Conservation (phyloP, 257 asterid species). For the Capsicum rhomboideum region DNA sequence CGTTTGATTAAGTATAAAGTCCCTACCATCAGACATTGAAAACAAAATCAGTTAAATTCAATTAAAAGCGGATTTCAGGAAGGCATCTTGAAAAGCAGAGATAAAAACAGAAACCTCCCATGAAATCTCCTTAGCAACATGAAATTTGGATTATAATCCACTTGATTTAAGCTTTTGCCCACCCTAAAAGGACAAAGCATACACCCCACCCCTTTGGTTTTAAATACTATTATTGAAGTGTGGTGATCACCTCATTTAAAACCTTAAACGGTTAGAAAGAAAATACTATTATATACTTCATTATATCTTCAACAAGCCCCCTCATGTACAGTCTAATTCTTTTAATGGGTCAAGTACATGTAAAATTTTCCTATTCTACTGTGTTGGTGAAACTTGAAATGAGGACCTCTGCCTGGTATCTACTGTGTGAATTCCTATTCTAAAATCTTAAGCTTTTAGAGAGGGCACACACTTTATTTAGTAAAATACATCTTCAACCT, state of each 20-base stretch:
- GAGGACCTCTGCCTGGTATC: not conserved
- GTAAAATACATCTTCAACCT: not conserved
- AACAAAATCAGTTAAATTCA: not conserved
- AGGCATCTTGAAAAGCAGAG: not conserved
- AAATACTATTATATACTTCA: not conserved
- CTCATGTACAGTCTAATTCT: not conserved
- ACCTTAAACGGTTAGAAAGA: not conserved
- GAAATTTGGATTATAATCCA: not conserved
- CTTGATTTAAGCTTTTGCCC: not conserved
- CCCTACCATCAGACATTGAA: conserved; percentile 33
- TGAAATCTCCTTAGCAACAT: not conserved
- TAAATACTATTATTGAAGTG: not conserved
- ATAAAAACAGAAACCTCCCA: not conserved
- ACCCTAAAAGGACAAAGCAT: not conserved
- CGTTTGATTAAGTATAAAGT: conserved; percentile 59
- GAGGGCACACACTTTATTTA: not conserved
- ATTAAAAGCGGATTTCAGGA: not conserved
- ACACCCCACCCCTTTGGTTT: not conserved
- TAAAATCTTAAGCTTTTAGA: not conserved
- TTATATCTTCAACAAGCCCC: not conserved
- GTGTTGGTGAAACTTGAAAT: not conserved
- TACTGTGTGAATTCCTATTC: not conserved
- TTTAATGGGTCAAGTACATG: not conserved
- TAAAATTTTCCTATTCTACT: not conserved
- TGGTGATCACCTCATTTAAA: not conserved